Evolutionary conservation across 176 grass and related monocot genomes (phyloP), one percentile per base, ranked within the genome.

Genomic region (Oryza nivara): DNA sequence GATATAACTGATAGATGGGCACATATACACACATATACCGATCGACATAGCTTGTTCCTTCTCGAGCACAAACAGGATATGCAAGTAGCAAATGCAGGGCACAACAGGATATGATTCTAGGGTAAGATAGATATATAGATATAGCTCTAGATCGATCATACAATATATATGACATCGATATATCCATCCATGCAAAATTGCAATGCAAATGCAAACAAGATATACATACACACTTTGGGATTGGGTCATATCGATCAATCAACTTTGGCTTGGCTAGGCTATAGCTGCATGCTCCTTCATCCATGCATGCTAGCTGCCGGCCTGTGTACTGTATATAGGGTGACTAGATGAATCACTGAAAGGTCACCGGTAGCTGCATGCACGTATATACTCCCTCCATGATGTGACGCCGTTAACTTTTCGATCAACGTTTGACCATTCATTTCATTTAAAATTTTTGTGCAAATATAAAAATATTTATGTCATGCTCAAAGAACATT

Each of bases 301-400:
- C 7, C n/a, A 63, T 63, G 20, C 58, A 61, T 61, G 20, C 20
- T 61, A 10, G 19, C 58, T 63, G 58, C 58, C 58, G 58, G n/a
- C 58, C 58, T 20, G n/a, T 63, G 6, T 58, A n/a, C 38, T 47
- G 45, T 40, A 3, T 16, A 26, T 72, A 70, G 74, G 63, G n/a
- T 87, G 88, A 87, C 88, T 83, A 75, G 84, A 83, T 83, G 75
- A 83, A 68, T 49, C 84, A 80, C 88, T 41, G 52, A 79, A 79
- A 73, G 74, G 81, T 79, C 75, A 56, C 68, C 4, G 9, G n/a
- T 16, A 23, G 46, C 28, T 30, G 10, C 20, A 61, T 63, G 58
- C n/a, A 63, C n/a, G 9, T 63, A 5, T 32, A 32, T 32, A 28
- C 28, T 28, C 28, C 28, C 28, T 2, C 28, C 28, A 28, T 28